phyloP scores from a whole-genome alignment of 495 filamentous ascomycete species.

The Haplographium delicatum region DNA sequence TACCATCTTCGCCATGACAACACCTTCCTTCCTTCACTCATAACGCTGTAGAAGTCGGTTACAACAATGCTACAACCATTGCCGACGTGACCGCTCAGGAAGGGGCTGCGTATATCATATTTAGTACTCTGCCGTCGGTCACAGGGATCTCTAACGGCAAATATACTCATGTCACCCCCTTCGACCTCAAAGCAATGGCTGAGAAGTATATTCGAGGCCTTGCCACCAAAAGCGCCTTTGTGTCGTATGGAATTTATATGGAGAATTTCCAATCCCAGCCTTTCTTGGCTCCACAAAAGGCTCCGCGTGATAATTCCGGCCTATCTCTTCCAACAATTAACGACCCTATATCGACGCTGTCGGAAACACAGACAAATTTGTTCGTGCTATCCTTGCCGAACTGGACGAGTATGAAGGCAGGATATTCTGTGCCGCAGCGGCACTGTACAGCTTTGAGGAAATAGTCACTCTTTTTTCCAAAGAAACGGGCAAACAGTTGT shows the following conservation, averaged over 20 bases:
- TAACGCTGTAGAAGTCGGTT: constrained; percentile 32
- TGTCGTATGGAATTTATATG: constrained; percentile 43
- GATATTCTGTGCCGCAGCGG: constrained; percentile 36
- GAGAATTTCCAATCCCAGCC: constrained; percentile 34
- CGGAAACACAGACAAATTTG: constrained; percentile 46
- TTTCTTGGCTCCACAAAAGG: constrained; percentile 26
- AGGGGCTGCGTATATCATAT: constrained; percentile 45
- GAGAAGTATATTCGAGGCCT: constrained; percentile 39
- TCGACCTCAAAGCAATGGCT: constrained; percentile 40
- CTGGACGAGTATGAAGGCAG: constrained; percentile 46
- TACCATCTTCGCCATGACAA: constrained; percentile 46
- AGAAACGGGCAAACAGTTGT: constrained; percentile 40
- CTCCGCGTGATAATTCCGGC: constrained; percentile 28
- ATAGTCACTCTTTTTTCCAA: constrained; percentile 33
- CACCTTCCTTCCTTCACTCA: constrained; percentile 29
- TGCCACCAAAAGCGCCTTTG: constrained; percentile 39
- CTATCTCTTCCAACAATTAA: constrained; percentile 24
- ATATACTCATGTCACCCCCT: constrained; percentile 31
- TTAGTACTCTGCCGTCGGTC: constrained; percentile 37
- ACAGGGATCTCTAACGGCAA: constrained; percentile 33
- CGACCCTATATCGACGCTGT: constrained; percentile 41
- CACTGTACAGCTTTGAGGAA: constrained; percentile 34
- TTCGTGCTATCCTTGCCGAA: constrained; percentile 46
- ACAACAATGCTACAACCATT: constrained; percentile 36
- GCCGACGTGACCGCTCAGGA: constrained; percentile 40